A percentile compares a stretch with the other conserved stretches of the same genome.
Conservation (phyloP, 176 grass and related monocot species). For the Musa itinerans region DNA sequence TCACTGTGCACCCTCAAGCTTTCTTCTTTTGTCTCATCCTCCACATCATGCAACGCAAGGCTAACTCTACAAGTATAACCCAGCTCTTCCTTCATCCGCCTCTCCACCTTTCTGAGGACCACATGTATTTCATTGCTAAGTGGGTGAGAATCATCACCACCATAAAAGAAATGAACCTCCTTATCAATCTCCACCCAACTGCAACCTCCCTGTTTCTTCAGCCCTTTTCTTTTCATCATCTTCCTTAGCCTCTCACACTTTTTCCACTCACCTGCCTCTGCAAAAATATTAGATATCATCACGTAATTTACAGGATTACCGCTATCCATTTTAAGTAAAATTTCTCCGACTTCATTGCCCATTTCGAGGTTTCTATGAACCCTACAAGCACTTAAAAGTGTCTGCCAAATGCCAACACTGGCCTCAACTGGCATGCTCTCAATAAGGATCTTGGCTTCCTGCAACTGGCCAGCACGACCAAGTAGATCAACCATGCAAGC, state of each 20-base stretch:
- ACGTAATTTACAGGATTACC: constrained; percentile 40
- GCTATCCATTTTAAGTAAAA: constrained; percentile 22
- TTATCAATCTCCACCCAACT: constrained; percentile 45
- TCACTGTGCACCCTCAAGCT: constrained; percentile 41
- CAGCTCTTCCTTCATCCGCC: constrained; percentile 33
- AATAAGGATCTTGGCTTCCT: constrained; percentile 36
- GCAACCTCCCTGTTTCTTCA: constrained; percentile 44
- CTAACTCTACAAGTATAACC: constrained; percentile 19
- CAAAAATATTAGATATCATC: constrained; percentile 36
- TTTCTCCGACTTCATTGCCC: constrained; percentile 24
- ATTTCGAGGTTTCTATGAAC: constrained; percentile 27
- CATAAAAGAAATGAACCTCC: constrained; percentile 43
- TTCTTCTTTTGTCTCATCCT: constrained; percentile 35
- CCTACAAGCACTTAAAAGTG: constrained; percentile 38
- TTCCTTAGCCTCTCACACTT: constrained; percentile 26
- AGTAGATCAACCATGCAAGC: constrained; percentile 74
- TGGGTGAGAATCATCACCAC: constrained; percentile 26
- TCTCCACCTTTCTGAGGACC: constrained; percentile 27
- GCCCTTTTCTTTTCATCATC: constrained; percentile 23
- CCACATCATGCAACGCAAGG: constrained; percentile 33
- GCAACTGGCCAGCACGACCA: constrained; percentile 38
- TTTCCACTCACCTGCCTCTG: constrained; percentile 29
- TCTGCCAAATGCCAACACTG: constrained; percentile 30
- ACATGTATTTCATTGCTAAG: constrained; percentile 15
- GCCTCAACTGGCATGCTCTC: constrained; percentile 30